Percentiles rank a stretch among this genome's conserved stretches.
Conservation (phyloP, 1,139 yeast species). For the Zygoascus sp. region DNA sequence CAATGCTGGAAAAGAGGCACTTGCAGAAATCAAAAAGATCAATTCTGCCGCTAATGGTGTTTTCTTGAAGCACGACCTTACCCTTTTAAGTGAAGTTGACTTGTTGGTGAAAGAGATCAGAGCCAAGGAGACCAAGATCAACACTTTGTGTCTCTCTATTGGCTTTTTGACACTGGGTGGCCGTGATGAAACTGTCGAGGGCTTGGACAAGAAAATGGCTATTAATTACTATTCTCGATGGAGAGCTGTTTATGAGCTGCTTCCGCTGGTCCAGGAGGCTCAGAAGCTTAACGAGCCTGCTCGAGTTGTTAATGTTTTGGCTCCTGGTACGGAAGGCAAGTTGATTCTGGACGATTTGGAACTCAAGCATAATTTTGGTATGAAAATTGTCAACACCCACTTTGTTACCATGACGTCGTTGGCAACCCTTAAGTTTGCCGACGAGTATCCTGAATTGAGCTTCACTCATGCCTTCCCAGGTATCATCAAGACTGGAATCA, state of each 20-base stretch:
- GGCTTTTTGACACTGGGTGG: conserved; percentile 25
- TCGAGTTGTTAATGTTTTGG: conserved; percentile 30
- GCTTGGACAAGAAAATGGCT: conserved; percentile 28
- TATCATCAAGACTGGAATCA: conserved; percentile 25
- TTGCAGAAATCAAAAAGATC: conserved; percentile 23
- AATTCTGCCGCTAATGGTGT: conserved; percentile 25
- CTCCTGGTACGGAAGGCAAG: conserved; percentile 26
- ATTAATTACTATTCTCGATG: conserved; percentile 31
- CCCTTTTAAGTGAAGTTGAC: conserved; percentile 28
- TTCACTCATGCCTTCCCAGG: conserved; percentile 33
- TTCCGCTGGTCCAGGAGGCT: conserved; percentile 28
- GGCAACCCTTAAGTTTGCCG: conserved; percentile 25
- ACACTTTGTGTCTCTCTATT: conserved; percentile 26
- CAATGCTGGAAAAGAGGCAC: conserved; percentile 24
- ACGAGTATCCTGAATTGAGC: conserved; percentile 26
- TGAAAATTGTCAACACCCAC: conserved; percentile 17
- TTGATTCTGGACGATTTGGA: conserved; percentile 27
- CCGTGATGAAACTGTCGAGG: conserved; percentile 30
- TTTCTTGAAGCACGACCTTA: conserved; percentile 28
- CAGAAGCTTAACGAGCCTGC: conserved; percentile 26
- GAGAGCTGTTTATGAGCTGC: conserved; percentile 24
- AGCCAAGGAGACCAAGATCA: conserved; percentile 27
- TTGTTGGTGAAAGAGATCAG: conserved; percentile 21
- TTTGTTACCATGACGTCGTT: conserved; percentile 24
- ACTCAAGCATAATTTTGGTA: conserved; percentile 18